Base-by-base conservation (phyloP, 768 basidiomycete genomes). In the Rhizopogon vesiculosus region DNA sequence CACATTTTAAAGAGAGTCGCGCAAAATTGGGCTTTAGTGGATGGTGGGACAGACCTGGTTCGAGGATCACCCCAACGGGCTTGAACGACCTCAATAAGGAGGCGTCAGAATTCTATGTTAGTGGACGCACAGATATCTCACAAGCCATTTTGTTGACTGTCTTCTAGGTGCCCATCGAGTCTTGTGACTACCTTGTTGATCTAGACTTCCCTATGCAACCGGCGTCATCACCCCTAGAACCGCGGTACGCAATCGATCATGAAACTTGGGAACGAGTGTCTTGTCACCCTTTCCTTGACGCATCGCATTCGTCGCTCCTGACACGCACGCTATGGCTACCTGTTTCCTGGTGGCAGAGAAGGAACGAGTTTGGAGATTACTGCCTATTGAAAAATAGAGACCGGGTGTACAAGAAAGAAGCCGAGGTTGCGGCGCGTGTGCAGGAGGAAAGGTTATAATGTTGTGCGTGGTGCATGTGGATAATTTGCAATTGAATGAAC, bases 101-200 rank as follows among this genome's bases (percentile, higher is more conserved):
- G 64, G 88, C 87, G 60, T 64, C 69, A 0, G 83, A 83, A 41
- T 86, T 85, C 60, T 95, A 93, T 71, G 96, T 97, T 65, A 66
- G 85, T 70, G 45, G 33, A 57, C 19, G 33, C 51, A 42, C 46
- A 7, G 15, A 25, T 42, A 53, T 28, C 8, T 29, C 40, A 28
- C 42, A 57, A 53, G 43, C 41, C 25, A 12, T 44, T 54, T 54
- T 39, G 38, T 56, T 57, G 49, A 55, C 31, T 35, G 13, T 42
- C 43, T 54, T 33, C 55, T 22, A 89, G 96, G 86, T 91, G 33
- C 76, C 86, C 25, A 72, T 84, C 19, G 73, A 81, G 19, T 74
- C 80, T 41, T 99, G 97, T 67, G 89, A 92, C 69, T 98, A 96
- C 71, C 76, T 99, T 56, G 77, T 99, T 59, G 93, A 98, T 69